These are phyloP conservation scores for Paraurostyla sp. DNA, from an alignment of 73 alveolate species.

Conservation along the genomic window DNA sequence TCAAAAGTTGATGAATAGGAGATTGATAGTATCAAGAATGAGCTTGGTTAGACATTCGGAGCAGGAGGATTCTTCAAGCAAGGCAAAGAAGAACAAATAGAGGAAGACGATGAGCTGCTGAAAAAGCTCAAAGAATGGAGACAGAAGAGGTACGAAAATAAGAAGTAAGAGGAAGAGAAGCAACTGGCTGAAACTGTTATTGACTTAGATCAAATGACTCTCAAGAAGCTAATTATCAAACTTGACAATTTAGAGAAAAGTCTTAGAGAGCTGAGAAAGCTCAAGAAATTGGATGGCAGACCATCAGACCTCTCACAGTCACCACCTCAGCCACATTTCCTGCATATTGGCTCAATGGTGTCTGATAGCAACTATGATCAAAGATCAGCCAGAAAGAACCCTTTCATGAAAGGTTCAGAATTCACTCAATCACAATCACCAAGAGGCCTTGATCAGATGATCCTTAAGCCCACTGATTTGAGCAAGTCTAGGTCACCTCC, in stretches of 20 bases:
- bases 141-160: not conserved
- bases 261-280: slow-evolving; percentile 43
- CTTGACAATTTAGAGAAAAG: slow-evolving; percentile 38
- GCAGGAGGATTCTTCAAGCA: slow-evolving; percentile 7
- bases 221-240: slow-evolving; percentile 44
- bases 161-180: slow-evolving; percentile 25
- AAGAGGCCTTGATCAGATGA: too few species aligned
- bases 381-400: too few species aligned
- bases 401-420: too few species aligned
- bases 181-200: slow-evolving; percentile 55
- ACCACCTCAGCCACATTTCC: too few species aligned
- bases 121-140: slow-evolving; percentile 36
- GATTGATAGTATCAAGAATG: slow-evolving; percentile 23
- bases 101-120: slow-evolving; percentile 40
- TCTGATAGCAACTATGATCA: too few species aligned
- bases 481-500: too few species aligned
- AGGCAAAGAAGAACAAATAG: not conserved
- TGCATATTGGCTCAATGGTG: too few species aligned
- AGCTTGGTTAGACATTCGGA: slow-evolving; percentile 14
- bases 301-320: too few species aligned
- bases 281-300: not conserved
- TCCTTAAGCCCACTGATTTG: too few species aligned
- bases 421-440: too few species aligned
- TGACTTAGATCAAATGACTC: slow-evolving; percentile 29
- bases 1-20: slow-evolving; percentile 31